A percentile compares a stretch with the other conserved stretches of the same genome.
Evolutionary conservation across 331 rosid species (phyloP).

Genomic region (Arachis monticola): DNA sequence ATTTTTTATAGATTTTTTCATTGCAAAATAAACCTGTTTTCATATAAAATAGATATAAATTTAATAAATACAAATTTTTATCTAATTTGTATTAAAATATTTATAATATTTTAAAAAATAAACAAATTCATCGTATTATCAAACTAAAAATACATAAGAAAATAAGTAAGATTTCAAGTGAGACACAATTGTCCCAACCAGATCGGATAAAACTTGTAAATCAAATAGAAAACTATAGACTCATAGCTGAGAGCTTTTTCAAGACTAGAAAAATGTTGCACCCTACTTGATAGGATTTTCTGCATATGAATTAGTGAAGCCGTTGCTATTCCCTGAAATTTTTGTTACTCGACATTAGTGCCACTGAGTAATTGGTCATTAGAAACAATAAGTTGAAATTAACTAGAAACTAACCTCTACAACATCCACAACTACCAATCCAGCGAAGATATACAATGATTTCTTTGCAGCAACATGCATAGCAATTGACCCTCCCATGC

Average conservation of each 20-base stretch:
- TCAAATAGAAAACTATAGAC: constrained; percentile 24
- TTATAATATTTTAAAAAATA: too few species aligned
- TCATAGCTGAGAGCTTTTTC: constrained; percentile 76
- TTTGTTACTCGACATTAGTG: constrained; percentile 24
- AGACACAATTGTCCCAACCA: constrained; percentile 25
- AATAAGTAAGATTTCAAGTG: constrained; percentile 26
- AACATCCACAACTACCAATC: constrained; percentile 92
- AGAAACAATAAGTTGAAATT: constrained; percentile 15
- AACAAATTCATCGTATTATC: too few species aligned
- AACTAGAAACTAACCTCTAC: constrained; percentile 75
- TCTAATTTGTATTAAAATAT: too few species aligned
- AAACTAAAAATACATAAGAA: not conserved
- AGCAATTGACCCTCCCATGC: constrained; percentile 99
- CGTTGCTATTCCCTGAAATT: constrained; percentile 94
- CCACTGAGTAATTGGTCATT: constrained; percentile 25
- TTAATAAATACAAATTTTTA: too few species aligned
- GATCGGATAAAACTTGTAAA: constrained; percentile 12
- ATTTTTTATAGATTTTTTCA: too few species aligned
- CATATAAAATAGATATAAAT: too few species aligned
- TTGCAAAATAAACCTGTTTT: too few species aligned
- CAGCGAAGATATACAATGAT: constrained; percentile 73
- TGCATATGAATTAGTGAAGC: constrained; percentile 95
- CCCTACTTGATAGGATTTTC: constrained; percentile 80
- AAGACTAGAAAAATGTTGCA: constrained; percentile 84
- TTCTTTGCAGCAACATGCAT: constrained; percentile 86